These are phyloP conservation scores for Rhodotorula sp. DNA, from an alignment of 1,284 basidiomycete genomes.

Conservation along the genomic window DNA sequence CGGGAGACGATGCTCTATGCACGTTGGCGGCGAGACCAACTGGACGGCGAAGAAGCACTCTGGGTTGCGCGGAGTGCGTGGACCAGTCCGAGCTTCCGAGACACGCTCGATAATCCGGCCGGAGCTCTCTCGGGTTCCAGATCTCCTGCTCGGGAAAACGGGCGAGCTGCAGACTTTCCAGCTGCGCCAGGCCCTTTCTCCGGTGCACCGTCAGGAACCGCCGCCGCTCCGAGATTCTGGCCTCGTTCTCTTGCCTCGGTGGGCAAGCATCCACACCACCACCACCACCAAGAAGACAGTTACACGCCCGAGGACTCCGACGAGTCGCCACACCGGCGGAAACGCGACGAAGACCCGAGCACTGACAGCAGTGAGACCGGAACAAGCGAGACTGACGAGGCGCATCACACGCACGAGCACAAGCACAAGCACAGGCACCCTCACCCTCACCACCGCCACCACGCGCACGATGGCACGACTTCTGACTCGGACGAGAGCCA, in stretches of 20 bases:
- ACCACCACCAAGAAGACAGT: no score
- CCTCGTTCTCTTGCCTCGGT: background rate
- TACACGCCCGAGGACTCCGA: no score
- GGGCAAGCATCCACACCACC: no score
- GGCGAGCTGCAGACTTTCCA: no score
- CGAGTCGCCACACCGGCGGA: background rate
- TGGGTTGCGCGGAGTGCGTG: background rate
- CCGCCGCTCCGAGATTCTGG: background rate
- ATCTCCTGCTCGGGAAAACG: no score
- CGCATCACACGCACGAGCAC: background rate
- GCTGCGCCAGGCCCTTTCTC: no score
- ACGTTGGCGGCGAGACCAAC: background rate
- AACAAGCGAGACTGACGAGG: background rate
- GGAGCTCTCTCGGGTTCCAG: no score
- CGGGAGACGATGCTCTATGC: background rate
- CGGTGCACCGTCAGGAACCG: no score
- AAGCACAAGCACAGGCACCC: no score
- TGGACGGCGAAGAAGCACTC: background rate
- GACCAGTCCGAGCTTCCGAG: no score
- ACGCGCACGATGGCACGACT: no score
- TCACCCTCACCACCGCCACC: background rate
- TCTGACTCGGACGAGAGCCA: background rate
- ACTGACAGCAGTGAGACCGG: background rate
- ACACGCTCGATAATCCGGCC: no score
- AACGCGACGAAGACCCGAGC: background rate